Evolutionary conservation across 108 stramenopile genomes (phyloP).

Genomic region (Cylindrotheca fusiformis): DNA sequence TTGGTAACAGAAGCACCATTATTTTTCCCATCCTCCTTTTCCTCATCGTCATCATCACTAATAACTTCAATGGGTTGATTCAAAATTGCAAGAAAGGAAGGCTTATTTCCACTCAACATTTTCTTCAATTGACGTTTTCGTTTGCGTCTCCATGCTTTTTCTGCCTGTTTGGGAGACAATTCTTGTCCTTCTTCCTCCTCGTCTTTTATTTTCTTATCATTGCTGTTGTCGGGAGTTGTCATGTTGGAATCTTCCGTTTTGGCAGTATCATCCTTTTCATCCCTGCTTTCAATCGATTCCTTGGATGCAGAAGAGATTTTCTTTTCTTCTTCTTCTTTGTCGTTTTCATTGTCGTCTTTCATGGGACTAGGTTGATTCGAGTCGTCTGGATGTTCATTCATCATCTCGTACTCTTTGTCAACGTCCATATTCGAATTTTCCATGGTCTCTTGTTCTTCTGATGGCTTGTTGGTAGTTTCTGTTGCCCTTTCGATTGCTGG

Average conservation of each 20-base stretch:
- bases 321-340: background rate
- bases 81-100: conserved; percentile 36
- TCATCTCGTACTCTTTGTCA: too few relatives aligned
- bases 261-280: background rate
- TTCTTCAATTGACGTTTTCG: conserved; percentile 21
- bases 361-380: too few relatives aligned
- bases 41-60: conserved; percentile 6
- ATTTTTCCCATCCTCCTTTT: conserved; percentile 14
- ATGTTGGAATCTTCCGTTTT: background rate
- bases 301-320: too few relatives aligned
- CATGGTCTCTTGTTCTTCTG: too few relatives aligned
- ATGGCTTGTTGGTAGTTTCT: too few relatives aligned
- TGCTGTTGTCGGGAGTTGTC: background rate
- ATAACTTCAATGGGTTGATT: background rate
- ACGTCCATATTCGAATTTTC: too few relatives aligned
- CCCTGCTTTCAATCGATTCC: too few relatives aligned
- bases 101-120: conserved; percentile 20
- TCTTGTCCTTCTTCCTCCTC: conserved; percentile 7
- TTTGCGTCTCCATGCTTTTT: conserved; percentile 20
- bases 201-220: conserved; percentile 5
- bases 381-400: too few relatives aligned
- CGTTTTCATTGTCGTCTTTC: background rate
- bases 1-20: conserved; percentile 7
- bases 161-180: conserved; percentile 1
- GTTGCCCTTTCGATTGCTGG: too few relatives aligned